Conservation (phyloP, 805 yeast species). For the Candida loeiensis region DNA sequence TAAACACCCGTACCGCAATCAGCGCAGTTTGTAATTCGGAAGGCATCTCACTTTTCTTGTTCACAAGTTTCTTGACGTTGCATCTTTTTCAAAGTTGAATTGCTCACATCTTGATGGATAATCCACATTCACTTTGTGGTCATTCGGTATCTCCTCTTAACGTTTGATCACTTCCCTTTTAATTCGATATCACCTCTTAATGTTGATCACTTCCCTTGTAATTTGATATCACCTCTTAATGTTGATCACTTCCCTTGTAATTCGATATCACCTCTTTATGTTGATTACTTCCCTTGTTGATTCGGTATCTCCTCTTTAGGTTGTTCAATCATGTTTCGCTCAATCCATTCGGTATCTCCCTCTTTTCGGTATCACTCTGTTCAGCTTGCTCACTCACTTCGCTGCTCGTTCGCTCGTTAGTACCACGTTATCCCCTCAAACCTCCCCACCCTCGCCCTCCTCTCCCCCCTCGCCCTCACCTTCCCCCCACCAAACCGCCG, state of each 20-base stretch:
- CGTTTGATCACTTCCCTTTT: too few relatives aligned
- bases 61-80: too few relatives aligned
- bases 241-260: neutral
- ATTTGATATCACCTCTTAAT: neutral
- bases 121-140: too few relatives aligned
- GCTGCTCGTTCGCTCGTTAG: neutral
- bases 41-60: too few relatives aligned
- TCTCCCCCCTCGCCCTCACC: neutral
- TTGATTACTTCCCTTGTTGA: too few relatives aligned
- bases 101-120: too few relatives aligned
- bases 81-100: too few relatives aligned
- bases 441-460: neutral
- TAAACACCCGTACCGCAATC: too few relatives aligned
- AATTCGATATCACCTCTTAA: neutral
- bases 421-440: conserved; percentile 8
- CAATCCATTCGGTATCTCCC: neutral
- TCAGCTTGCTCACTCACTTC: neutral
- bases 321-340: neutral
- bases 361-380: neutral
- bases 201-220: neutral
- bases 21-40: too few relatives aligned
- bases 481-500: conserved; percentile 7
- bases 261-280: too few relatives aligned
- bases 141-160: too few relatives aligned
- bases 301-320: too few relatives aligned